phyloP scores from a whole-genome alignment of 495 filamentous ascomycete genomes.

The Bathelium albidoporum region DNA sequence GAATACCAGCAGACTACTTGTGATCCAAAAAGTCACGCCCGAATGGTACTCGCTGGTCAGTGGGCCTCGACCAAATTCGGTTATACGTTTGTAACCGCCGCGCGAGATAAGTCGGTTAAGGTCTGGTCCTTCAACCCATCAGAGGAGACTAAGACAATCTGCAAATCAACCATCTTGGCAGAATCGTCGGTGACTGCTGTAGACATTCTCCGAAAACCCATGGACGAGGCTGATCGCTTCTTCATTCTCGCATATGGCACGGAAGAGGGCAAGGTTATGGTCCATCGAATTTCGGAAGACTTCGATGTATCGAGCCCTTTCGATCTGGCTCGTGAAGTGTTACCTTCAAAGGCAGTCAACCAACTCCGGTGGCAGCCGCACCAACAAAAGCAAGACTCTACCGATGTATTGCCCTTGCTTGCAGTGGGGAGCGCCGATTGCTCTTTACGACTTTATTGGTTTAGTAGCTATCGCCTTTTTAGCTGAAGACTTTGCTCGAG shows the following conservation, averaged over 20 bases:
- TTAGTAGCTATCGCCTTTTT: not conserved
- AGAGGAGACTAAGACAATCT: constrained; percentile 33
- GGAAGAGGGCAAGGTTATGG: constrained; percentile 44
- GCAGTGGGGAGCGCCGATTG: constrained; percentile 77
- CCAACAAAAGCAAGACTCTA: constrained; percentile 7
- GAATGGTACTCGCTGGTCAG: constrained; percentile 78
- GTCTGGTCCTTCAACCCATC: constrained; percentile 48
- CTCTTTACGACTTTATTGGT: constrained; percentile 59
- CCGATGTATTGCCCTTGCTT: constrained; percentile 36
- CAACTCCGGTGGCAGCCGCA: constrained; percentile 68
- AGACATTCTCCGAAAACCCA: constrained; percentile 44
- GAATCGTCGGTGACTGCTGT: constrained; percentile 64
- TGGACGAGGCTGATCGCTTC: constrained; percentile 23
- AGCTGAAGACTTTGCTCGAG: no score
- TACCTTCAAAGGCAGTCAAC: constrained; percentile 60
- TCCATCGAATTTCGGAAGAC: constrained; percentile 33
- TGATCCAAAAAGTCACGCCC: constrained; percentile 74
- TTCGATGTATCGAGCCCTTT: constrained; percentile 37
- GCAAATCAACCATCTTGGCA: constrained; percentile 44
- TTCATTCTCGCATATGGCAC: constrained; percentile 59
- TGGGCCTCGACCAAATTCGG: constrained; percentile 47
- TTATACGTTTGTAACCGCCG: constrained; percentile 71
- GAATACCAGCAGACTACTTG: constrained; percentile 46
- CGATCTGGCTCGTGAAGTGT: constrained; percentile 22
- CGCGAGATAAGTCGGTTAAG: constrained; percentile 76